phyloP scores from a whole-genome alignment of 1,284 basidiomycete genomes.

The Rhodotorula sp. region DNA sequence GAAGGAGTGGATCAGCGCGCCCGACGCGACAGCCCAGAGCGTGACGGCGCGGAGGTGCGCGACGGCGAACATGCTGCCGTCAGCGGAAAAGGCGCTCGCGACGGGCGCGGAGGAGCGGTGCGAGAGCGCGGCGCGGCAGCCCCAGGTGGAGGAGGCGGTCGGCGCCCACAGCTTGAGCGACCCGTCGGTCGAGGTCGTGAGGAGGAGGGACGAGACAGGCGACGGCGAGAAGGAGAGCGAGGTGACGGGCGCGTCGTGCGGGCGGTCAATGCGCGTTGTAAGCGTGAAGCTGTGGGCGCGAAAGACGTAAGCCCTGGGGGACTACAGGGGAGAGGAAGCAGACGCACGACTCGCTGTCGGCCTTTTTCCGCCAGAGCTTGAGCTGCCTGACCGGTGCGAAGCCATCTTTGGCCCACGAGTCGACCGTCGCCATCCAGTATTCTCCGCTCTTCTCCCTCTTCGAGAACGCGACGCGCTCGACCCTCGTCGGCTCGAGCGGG shows the following conservation, averaged over 20 bases:
- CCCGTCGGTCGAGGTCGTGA: constrained; percentile 54
- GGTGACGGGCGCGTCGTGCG: constrained; percentile 74
- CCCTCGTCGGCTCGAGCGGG: constrained; percentile 71
- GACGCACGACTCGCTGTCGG: constrained; percentile 52
- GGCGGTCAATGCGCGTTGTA: constrained; percentile 87
- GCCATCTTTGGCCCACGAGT: constrained; percentile 64
- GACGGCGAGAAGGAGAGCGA: constrained; percentile 62
- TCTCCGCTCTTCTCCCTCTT: constrained; percentile 52
- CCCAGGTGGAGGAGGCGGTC: constrained; percentile 28
- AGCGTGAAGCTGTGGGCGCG: constrained; percentile 53
- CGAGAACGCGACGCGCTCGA: constrained; percentile 71
- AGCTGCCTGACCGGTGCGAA: constrained; percentile 69
- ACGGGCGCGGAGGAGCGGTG: constrained; percentile 67
- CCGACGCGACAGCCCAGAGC: constrained; percentile 69
- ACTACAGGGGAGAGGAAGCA: constrained; percentile 39
- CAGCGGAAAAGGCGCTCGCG: constrained; percentile 75
- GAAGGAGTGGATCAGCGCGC: constrained; percentile 68
- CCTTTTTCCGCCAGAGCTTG: constrained; percentile 88
- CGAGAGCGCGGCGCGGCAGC: constrained; percentile 62
- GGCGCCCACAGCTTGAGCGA: constrained; percentile 55
- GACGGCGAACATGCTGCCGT: constrained; percentile 81
- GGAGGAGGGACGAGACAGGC: constrained; percentile 44
- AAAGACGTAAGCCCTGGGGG: constrained; percentile 49
- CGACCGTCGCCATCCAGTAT: constrained; percentile 89
- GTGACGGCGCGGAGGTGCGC: constrained; percentile 69